A percentile compares a stretch with the other conserved stretches of the same genome.
Evolutionary conservation across 2,329 filamentous ascomycete genomes (phyloP).

Genomic region (Grosmannia clavigera): DNA sequence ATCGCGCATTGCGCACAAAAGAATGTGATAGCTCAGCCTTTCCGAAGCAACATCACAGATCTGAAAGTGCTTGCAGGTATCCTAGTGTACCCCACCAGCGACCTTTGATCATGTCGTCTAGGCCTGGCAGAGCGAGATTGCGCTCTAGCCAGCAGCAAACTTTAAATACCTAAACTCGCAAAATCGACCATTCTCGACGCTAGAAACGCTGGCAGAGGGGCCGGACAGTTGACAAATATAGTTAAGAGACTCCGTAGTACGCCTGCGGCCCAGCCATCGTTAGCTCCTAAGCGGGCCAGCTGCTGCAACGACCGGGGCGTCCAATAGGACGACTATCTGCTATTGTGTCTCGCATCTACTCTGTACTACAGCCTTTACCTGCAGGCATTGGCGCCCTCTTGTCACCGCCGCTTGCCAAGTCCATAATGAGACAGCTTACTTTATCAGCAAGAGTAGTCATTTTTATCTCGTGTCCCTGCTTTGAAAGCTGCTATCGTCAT

Average conservation of each 20-base stretch:
- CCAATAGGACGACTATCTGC: not conserved
- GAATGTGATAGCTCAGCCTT: not conserved
- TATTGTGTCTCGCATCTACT: not conserved
- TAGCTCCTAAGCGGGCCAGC: not conserved
- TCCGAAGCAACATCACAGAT: not conserved
- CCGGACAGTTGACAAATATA: not conserved
- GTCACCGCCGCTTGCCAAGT: not conserved
- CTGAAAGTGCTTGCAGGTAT: not conserved
- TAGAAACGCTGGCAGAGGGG: not conserved
- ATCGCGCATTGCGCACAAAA: not conserved
- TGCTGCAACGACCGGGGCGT: not conserved
- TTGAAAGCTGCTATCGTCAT: not conserved
- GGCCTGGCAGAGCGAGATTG: not conserved
- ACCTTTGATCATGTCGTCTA: not conserved
- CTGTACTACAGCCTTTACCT: not conserved
- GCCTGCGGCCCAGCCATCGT: not conserved
- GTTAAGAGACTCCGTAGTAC: not conserved
- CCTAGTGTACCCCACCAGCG: not conserved
- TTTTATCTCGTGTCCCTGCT: not conserved
- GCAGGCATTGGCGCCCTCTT: not conserved
- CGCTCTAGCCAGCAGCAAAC: not conserved
- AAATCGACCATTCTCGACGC: not conserved
- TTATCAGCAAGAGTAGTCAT: not conserved
- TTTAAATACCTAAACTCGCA: not conserved
- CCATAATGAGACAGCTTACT: not conserved